phyloP scores from a whole-genome alignment of 1,284 basidiomycete genomes.

The Dichomitus squalens region DNA sequence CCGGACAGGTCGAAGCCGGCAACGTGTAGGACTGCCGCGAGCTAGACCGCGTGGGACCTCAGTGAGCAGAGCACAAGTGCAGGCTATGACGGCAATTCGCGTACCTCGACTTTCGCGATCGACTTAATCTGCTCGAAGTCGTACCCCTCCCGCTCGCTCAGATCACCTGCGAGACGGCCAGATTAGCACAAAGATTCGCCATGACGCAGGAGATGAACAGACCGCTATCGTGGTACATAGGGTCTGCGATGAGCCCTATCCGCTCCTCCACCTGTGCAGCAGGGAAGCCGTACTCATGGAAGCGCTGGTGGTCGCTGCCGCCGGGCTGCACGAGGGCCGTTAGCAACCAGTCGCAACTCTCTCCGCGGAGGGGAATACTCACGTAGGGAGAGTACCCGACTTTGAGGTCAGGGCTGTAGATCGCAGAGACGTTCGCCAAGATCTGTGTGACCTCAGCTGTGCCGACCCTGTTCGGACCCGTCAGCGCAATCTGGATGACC shows the following conservation, averaged over 20 bases:
- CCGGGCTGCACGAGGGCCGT: conserved; percentile 52
- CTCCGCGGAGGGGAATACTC: conserved; percentile 25
- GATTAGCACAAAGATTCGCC: background rate
- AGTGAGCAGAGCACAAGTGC: background rate
- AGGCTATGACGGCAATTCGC: background rate
- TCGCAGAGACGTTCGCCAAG: conserved; percentile 68
- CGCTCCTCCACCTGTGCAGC: conserved; percentile 84
- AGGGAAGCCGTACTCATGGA: conserved; percentile 81
- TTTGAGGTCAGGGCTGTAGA: conserved; percentile 82
- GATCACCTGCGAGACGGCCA: conserved; percentile 51
- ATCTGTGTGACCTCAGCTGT: conserved; percentile 76
- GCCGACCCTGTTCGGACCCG: conserved; percentile 58
- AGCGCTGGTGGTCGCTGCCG: conserved; percentile 90
- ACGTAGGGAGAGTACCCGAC: conserved; percentile 68
- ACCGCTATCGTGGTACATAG: conserved; percentile 86
- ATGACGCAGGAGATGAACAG: background rate
- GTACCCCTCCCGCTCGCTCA: conserved; percentile 76
- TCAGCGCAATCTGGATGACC: background rate
- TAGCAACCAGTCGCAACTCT: background rate
- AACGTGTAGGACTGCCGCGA: background rate
- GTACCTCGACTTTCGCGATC: conserved; percentile 86
- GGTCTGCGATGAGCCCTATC: conserved; percentile 81
- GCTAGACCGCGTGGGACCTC: background rate
- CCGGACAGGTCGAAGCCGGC: background rate
- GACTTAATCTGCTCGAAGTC: conserved; percentile 79